Evolutionary conservation across 805 yeast genomes (phyloP).

Genomic region (Candida tibetensis): DNA sequence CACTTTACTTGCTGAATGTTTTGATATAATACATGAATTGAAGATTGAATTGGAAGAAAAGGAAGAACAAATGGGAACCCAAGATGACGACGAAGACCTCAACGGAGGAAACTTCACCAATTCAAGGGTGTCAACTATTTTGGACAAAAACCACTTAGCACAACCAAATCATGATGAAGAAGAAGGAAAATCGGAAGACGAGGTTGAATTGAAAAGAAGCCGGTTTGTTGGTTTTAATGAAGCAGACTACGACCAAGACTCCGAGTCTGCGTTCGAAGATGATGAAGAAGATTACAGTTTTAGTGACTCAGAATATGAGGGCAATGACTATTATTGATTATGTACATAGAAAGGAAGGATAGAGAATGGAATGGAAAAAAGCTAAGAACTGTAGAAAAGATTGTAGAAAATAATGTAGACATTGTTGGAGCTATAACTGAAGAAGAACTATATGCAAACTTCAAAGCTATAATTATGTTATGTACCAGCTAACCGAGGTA

Average conservation of each 20-base stretch:
- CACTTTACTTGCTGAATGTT: slow-evolving; percentile 89
- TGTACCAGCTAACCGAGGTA: no score
- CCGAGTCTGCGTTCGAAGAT: slow-evolving; percentile 32
- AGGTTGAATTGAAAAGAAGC: slow-evolving; percentile 43
- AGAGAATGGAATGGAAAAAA: no score
- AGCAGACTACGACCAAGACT: slow-evolving; percentile 44
- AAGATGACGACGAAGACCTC: slow-evolving; percentile 13
- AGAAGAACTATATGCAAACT: no score
- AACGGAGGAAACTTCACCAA: slow-evolving; percentile 14
- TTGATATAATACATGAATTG: slow-evolving; percentile 88
- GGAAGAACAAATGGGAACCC: slow-evolving; percentile 29
- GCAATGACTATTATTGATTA: slow-evolving; percentile 41
- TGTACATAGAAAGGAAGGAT: slow-evolving; percentile 2
- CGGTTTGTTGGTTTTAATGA: slow-evolving; percentile 43
- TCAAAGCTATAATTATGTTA: no score
- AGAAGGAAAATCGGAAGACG: slow-evolving; percentile 39
- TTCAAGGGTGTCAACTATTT: slow-evolving; percentile 7
- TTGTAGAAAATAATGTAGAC: no score
- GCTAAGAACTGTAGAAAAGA: no score
- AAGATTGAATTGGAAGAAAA: slow-evolving; percentile 78
- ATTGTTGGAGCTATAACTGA: no score
- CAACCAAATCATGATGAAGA: slow-evolving; percentile 8
- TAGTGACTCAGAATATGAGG: slow-evolving; percentile 36
- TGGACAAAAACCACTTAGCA: slow-evolving; percentile 1
- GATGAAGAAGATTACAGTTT: slow-evolving; percentile 16